These are phyloP conservation scores for Arthroderma sp. DNA, from an alignment of 2,329 filamentous ascomycete species.

Conservation along the genomic window DNA sequence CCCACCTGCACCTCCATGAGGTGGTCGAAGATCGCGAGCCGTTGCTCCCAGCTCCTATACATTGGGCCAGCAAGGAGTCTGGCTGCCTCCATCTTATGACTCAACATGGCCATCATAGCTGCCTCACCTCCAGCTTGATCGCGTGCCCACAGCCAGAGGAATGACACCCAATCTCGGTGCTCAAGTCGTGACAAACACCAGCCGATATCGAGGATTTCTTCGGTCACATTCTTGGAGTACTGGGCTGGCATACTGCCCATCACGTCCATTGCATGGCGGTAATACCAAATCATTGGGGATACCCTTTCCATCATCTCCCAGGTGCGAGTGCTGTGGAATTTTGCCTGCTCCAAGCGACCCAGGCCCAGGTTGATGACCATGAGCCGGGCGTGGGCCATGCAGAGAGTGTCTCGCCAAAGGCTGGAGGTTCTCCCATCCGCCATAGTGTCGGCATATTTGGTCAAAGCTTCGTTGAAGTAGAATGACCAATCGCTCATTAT, in stretches of 20 bases:
- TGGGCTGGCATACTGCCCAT: neutral
- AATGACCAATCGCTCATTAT: conserved; percentile 3
- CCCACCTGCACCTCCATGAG: neutral
- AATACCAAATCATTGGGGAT: neutral
- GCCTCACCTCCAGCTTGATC: neutral
- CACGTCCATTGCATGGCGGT: neutral
- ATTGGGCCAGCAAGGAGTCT: neutral
- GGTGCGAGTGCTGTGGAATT: neutral
- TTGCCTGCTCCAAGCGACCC: neutral
- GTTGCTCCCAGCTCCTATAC: neutral
- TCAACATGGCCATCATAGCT: neutral
- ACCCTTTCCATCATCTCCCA: neutral
- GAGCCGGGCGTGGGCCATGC: conserved; percentile 1
- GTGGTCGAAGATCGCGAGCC: neutral
- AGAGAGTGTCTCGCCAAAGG: conserved; percentile 2
- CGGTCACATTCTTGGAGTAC: neutral
- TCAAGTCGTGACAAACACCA: neutral
- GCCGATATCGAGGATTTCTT: neutral
- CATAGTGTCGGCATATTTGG: neutral
- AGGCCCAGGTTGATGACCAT: neutral
- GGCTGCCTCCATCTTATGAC: neutral
- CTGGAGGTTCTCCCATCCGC: neutral
- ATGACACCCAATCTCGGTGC: neutral
- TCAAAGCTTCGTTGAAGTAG: neutral
- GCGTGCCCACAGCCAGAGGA: neutral